Evolutionary conservation across 768 basidiomycete species (phyloP), one percentile per base, ranked within the genome.

Genomic region (Dentipellis fragilis): DNA sequence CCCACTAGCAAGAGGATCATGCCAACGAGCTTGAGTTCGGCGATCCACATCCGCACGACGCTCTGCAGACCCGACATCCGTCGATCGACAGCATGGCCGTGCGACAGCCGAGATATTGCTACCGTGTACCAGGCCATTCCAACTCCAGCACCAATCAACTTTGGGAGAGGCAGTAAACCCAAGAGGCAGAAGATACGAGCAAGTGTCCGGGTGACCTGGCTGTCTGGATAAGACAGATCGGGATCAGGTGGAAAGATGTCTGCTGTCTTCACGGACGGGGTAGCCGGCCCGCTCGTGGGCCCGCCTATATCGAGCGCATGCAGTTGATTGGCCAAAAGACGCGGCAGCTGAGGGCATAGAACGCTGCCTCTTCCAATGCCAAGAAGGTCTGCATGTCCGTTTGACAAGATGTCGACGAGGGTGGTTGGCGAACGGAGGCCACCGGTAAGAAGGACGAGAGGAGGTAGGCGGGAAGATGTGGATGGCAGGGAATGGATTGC

Each of bases 391-490:
- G 89, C 79, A 56, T 90, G 80, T 5, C 68, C 69, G 9, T 76
- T 69, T 0, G 64, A 59, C 14, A 91, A 73, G 1, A 79, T 86
- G 14, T 70, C 65, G 10, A 73, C 67, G 39, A 93, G 72, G 34
- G 80, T 75, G 0, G 75, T 68, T 14, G 80, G 78, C 0, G 84
- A 80, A 21, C 77, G 73, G 40, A 95, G 77, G 21, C 89, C 90
- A 29, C 92, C 92, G 0, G 92, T 93, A 23, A 94, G 78, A 29
- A 93, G 71, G 59, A 93, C 73, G 7, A 87, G 72, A 1, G 91
- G 89, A 2, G 67, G 63, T 1, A 67, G 64, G 8, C 63, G 53
- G 6, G 57, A 37, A 9, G 64, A 59, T 9, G 61, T 54, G 10
- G 65, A 61, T 1, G 71, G 54, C 0, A 51, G 3, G 3, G 67